Percentiles rank a stretch among this genome's conserved stretches.
These are phyloP conservation scores for Vaccinium darrowii DNA, from an alignment of 148 eudicot genomes.

Conservation along the genomic window DNA sequence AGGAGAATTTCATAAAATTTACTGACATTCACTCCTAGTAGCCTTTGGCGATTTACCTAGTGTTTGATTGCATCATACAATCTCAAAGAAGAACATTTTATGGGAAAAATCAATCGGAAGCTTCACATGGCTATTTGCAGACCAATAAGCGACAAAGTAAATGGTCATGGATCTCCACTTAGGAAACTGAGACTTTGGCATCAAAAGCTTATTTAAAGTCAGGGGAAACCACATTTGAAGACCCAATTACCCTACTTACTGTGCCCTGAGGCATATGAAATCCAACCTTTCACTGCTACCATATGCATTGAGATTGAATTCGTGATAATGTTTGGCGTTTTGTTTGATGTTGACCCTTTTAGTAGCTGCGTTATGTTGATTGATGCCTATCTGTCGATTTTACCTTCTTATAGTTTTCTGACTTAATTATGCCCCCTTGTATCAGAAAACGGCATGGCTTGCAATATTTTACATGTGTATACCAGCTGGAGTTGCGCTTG, in stretches of 20 bases:
- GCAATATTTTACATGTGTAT: constrained; percentile 96
- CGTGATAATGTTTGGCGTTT: background rate
- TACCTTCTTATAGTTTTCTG: background rate
- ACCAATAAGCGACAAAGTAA: background rate
- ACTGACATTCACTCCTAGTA: background rate
- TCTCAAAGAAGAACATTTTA: background rate
- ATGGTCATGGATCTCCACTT: background rate
- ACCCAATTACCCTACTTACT: background rate
- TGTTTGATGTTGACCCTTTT: background rate
- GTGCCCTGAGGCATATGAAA: background rate
- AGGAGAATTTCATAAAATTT: background rate
- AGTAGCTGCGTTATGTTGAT: background rate
- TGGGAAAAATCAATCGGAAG: background rate
- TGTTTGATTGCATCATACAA: background rate
- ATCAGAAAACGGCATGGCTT: constrained; percentile 91
- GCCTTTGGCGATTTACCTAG: background rate
- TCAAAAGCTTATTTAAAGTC: background rate
- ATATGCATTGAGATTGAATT: background rate
- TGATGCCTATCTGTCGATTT: background rate
- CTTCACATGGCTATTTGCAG: background rate
- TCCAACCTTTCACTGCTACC: background rate
- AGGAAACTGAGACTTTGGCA: constrained; percentile 1
- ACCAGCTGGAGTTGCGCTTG: constrained; percentile 93
- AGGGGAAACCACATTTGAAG: background rate
- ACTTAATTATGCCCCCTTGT: background rate